Evolutionary conservation across 2,329 filamentous ascomycete genomes (phyloP).

Genomic region (Exophiala sideris): DNA sequence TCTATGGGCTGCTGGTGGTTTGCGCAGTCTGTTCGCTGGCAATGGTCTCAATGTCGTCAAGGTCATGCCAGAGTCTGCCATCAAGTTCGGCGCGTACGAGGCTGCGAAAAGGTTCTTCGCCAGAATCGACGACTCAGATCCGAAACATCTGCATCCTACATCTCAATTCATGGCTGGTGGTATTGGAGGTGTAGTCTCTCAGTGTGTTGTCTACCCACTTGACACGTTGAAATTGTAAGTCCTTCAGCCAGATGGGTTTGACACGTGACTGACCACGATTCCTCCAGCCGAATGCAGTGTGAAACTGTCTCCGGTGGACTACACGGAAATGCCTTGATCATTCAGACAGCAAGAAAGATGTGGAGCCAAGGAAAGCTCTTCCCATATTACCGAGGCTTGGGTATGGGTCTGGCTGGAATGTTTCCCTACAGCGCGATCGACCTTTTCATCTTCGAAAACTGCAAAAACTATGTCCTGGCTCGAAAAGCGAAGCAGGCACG

Average conservation of each 20-base stretch:
- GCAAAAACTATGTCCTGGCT: slow-evolving; percentile 70
- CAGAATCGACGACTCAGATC: slow-evolving; percentile 78
- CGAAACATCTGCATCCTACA: slow-evolving; percentile 71
- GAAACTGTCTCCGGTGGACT: slow-evolving; percentile 84
- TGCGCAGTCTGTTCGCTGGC: slow-evolving; percentile 88
- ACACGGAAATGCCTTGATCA: slow-evolving; percentile 76
- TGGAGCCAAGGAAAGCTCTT: slow-evolving; percentile 69
- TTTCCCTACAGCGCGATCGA: slow-evolving; percentile 98
- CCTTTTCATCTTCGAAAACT: slow-evolving; percentile 88
- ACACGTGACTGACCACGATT: neutral
- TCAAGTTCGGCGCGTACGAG: slow-evolving; percentile 98
- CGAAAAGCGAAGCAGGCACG: slow-evolving; percentile 67
- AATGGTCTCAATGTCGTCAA: slow-evolving; percentile 96
- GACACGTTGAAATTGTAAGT: slow-evolving; percentile 64
- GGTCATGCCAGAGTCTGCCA: slow-evolving; percentile 97
- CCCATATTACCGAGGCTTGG: slow-evolving; percentile 85
- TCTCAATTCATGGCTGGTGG: slow-evolving; percentile 92
- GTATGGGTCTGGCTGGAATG: slow-evolving; percentile 92
- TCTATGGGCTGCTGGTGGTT: slow-evolving; percentile 79
- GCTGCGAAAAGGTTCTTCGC: slow-evolving; percentile 85
- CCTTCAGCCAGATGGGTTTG: slow-evolving; percentile 10
- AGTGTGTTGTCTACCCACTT: slow-evolving; percentile 86
- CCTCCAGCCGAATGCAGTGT: slow-evolving; percentile 76
- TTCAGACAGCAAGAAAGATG: slow-evolving; percentile 83
- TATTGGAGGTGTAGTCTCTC: slow-evolving; percentile 87